Conservation (phyloP, 768 basidiomycete species). For the Trametes maxima region DNA sequence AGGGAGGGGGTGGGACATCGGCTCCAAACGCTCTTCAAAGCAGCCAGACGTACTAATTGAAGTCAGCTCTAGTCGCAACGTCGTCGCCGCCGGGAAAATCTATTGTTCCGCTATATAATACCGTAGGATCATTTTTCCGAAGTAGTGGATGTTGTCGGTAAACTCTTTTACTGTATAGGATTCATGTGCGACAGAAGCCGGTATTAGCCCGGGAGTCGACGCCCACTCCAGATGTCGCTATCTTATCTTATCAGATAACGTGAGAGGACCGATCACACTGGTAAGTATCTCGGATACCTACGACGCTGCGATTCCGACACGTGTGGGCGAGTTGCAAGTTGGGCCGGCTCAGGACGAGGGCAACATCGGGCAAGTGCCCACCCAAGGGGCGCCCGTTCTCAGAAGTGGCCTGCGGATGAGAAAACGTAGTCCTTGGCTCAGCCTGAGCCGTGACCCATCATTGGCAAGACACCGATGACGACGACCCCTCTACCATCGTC, state of each 20-base stretch:
- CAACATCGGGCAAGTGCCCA: too few relatives aligned
- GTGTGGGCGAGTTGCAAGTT: too few relatives aligned
- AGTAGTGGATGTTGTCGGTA: conserved; percentile 5
- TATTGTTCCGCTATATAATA: background rate
- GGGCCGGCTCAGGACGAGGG: too few relatives aligned
- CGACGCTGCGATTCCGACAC: too few relatives aligned
- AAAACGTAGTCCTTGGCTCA: too few relatives aligned
- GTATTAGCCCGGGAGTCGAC: too few relatives aligned
- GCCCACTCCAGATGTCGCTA: background rate
- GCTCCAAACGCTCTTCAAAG: background rate
- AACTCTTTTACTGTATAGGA: background rate
- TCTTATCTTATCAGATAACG: conserved; percentile 14
- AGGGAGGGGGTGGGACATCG: background rate
- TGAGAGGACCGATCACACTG: background rate
- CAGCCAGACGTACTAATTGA: too few relatives aligned
- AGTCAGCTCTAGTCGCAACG: too few relatives aligned
- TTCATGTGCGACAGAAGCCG: background rate
- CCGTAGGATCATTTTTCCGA: conserved; percentile 9
- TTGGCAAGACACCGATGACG: background rate
- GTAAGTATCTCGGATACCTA: background rate
- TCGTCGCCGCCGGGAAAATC: background rate
- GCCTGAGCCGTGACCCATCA: background rate
- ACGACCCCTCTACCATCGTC: background rate
- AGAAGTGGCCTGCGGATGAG: too few relatives aligned
- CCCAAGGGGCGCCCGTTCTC: too few relatives aligned